Percentiles rank a stretch among this genome's conserved stretches.
Evolutionary conservation across 1,284 basidiomycete species (phyloP).

Genomic region (Pulveroboletus ridleyi): DNA sequence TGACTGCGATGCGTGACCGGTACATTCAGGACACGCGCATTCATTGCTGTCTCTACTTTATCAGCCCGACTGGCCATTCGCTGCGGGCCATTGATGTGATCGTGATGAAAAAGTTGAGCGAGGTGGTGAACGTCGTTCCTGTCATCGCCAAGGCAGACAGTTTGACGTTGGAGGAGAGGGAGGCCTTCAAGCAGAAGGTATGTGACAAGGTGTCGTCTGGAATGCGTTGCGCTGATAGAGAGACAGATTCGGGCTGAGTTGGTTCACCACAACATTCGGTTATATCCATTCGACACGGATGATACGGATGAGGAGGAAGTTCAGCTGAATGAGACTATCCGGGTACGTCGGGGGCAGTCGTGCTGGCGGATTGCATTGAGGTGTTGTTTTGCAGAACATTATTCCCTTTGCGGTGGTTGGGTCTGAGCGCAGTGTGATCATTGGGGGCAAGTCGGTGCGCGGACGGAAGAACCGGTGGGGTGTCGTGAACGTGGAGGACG

Average conservation of each 20-base stretch:
- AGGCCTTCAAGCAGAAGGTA: conserved; percentile 92
- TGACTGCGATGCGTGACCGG: conserved; percentile 98
- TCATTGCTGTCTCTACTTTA: conserved; percentile 98
- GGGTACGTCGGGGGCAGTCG: conserved; percentile 57
- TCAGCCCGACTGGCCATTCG: conserved; percentile 95
- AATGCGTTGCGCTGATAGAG: conserved; percentile 10
- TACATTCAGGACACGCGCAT: conserved; percentile 99
- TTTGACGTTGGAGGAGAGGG: conserved; percentile 93
- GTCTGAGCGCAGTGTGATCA: conserved; percentile 92
- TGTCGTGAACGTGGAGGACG: conserved; percentile 97
- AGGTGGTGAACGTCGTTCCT: conserved; percentile 99
- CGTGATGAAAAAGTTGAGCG: conserved; percentile 98
- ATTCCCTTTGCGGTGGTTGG: conserved; percentile 98
- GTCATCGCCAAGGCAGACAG: conserved; percentile 99
- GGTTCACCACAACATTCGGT: conserved; percentile 90
- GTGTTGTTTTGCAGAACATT: conserved; percentile 66
- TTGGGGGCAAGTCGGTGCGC: conserved; percentile 95
- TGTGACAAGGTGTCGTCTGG: conserved; percentile 5
- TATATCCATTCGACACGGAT: conserved; percentile 98
- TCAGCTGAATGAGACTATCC: conserved; percentile 89
- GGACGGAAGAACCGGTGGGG: conserved; percentile 99
- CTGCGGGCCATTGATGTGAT: conserved; percentile 95
- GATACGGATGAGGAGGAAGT: conserved; percentile 95
- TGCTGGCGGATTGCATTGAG: conserved; percentile 10
- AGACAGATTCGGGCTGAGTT: conserved; percentile 91